Percentiles rank a stretch among this genome's conserved stretches.
Conservation (phyloP, 176 grass and related monocot genomes). For the Phoenix dactylifera region DNA sequence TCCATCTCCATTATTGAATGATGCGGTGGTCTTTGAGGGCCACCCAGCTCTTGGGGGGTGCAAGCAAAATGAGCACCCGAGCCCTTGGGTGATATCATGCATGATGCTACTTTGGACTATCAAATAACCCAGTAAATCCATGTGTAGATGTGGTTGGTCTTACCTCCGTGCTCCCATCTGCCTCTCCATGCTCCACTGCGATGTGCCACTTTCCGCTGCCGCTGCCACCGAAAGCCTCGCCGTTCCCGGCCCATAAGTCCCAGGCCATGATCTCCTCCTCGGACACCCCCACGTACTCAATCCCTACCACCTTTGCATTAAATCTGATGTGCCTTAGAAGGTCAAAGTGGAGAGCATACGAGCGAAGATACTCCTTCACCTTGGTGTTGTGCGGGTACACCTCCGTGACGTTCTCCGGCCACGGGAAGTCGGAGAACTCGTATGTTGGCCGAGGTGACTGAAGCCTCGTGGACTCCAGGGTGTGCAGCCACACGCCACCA, state of each 20-base stretch:
- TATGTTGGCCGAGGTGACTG: constrained; percentile 30
- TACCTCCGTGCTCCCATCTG: not conserved
- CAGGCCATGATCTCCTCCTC: constrained; percentile 27
- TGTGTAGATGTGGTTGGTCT: not conserved
- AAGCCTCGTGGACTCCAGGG: constrained; percentile 46
- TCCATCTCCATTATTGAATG: no score
- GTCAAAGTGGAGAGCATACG: constrained; percentile 65
- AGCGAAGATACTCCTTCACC: constrained; percentile 46
- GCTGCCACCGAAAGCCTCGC: constrained; percentile 53
- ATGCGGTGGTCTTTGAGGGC: no score
- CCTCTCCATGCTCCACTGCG: constrained; percentile 26
- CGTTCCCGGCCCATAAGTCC: constrained; percentile 12
- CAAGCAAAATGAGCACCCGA: no score
- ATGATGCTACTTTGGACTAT: no score
- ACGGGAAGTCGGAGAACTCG: constrained; percentile 74
- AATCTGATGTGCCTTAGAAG: constrained; percentile 39
- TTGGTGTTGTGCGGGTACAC: constrained; percentile 30
- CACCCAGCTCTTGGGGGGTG: no score
- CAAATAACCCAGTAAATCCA: no score
- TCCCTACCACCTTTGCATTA: constrained; percentile 23
- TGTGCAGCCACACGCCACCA: constrained; percentile 58
- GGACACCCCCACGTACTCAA: constrained; percentile 28
- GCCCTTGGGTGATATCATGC: no score
- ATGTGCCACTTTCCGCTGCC: constrained; percentile 37
- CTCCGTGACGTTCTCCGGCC: constrained; percentile 40